These are phyloP conservation scores for Potentilla sterilis DNA, from an alignment of 306 rosid species.

Conservation along the genomic window DNA sequence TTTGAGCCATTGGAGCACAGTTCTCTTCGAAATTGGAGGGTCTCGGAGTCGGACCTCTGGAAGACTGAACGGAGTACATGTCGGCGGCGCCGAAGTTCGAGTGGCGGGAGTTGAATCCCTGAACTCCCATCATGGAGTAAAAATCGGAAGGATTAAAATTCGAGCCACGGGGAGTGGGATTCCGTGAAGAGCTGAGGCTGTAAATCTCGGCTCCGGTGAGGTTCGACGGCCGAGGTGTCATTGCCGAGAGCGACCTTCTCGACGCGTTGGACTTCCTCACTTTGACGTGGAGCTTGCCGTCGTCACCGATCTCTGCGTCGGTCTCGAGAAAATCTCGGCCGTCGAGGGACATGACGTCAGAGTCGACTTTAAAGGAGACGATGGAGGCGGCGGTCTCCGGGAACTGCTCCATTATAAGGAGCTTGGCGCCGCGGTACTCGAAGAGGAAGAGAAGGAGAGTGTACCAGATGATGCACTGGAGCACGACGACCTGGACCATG, in stretches of 20 bases:
- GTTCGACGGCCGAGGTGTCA: slow-evolving; percentile 93
- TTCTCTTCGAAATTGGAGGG: slow-evolving; percentile 90
- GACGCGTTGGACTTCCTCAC: slow-evolving; percentile 88
- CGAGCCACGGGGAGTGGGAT: slow-evolving; percentile 89
- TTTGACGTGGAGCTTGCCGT: slow-evolving; percentile 89
- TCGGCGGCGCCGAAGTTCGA: slow-evolving; percentile 77
- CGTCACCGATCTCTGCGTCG: slow-evolving; percentile 85
- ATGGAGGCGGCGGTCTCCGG: slow-evolving; percentile 97
- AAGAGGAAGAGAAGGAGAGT: slow-evolving; percentile 83
- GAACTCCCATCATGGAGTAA: slow-evolving; percentile 85
- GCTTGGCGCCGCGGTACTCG: slow-evolving; percentile 91
- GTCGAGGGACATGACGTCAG: slow-evolving; percentile 93
- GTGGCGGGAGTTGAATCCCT: slow-evolving; percentile 52
- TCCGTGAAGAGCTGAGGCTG: slow-evolving; percentile 82
- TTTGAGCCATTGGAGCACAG: slow-evolving; percentile 31
- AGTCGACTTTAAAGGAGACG: slow-evolving; percentile 89
- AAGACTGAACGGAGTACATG: slow-evolving; percentile 80
- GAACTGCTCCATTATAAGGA: slow-evolving; percentile 92
- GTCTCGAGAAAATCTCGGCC: slow-evolving; percentile 88
- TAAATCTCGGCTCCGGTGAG: slow-evolving; percentile 97
- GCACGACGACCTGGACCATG: slow-evolving; percentile 91
- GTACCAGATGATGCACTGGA: slow-evolving; percentile 97
- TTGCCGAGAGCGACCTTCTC: slow-evolving; percentile 43
- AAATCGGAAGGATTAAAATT: slow-evolving; percentile 85
- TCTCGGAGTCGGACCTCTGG: slow-evolving; percentile 79